Evolutionary conservation across 2,329 filamentous ascomycete species (phyloP).

Genomic region (Elsinoe arachidis): DNA sequence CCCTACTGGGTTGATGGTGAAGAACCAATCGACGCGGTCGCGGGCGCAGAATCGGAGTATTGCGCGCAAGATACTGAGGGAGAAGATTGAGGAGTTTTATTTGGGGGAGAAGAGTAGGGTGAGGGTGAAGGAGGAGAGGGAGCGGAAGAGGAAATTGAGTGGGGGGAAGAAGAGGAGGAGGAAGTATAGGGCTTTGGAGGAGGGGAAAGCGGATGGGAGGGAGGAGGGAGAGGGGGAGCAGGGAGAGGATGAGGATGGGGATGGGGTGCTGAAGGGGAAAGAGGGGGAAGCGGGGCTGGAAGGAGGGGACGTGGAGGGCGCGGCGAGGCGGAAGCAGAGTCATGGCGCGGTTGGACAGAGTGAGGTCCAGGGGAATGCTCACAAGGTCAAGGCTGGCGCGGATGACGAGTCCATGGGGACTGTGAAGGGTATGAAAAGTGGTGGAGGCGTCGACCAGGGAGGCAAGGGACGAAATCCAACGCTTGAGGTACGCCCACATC

Average conservation of each 20-base stretch:
- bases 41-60: slow-evolving; percentile 79
- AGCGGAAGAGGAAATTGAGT: slow-evolving; percentile 64
- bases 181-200: slow-evolving; percentile 61
- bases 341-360: no score
- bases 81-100: slow-evolving; percentile 63
- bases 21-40: slow-evolving; percentile 85
- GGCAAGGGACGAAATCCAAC: no score
- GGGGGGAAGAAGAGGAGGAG: slow-evolving; percentile 71
- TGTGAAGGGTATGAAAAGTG: no score
- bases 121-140: slow-evolving; percentile 54
- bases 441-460: no score
- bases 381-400: no score
- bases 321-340: neutral
- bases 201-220: slow-evolving; percentile 52
- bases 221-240: slow-evolving; percentile 71
- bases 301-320: neutral
- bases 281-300: slow-evolving; percentile 35
- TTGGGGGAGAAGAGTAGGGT: slow-evolving; percentile 63
- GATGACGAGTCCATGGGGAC: no score
- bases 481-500: no score
- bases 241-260: slow-evolving; percentile 64
- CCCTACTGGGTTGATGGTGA: slow-evolving; percentile 85
- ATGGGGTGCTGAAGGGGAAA: slow-evolving; percentile 19
- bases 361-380: no score
- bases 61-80: slow-evolving; percentile 67